Percentiles rank a stretch among this genome's conserved stretches.
Evolutionary conservation across 176 grass and related monocot genomes (phyloP).

Genomic region (Melocanna baccifera): DNA sequence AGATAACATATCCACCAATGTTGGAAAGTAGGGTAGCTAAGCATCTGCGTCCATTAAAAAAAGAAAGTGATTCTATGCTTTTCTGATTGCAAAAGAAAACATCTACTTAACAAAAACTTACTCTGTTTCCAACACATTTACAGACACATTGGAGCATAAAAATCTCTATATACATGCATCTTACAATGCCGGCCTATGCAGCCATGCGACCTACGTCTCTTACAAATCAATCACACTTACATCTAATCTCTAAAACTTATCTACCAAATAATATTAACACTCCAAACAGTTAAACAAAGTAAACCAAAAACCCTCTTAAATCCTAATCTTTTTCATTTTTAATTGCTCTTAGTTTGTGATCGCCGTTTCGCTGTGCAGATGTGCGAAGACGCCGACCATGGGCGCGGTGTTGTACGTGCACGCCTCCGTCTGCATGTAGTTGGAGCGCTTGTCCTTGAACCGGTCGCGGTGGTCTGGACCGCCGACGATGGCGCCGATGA

Average conservation of each 20-base stretch:
- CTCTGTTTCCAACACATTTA: not conserved
- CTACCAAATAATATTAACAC: not conserved
- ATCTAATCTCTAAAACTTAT: no score
- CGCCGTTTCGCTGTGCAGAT: slow-evolving; percentile 6
- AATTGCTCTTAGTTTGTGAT: not conserved
- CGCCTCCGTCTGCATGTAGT: slow-evolving; percentile 88
- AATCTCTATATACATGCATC: not conserved
- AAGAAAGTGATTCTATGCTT: no score
- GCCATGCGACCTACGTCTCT: not conserved
- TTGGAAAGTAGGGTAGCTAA: not conserved
- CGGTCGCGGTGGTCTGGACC: slow-evolving; percentile 35
- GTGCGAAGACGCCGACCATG: slow-evolving; percentile 83
- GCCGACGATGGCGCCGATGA: slow-evolving; percentile 44
- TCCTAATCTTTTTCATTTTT: not conserved
- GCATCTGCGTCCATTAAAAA: not conserved
- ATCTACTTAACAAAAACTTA: not conserved
- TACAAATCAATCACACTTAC: no score
- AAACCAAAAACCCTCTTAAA: not conserved
- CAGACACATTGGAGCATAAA: not conserved
- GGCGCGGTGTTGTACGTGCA: slow-evolving; percentile 90
- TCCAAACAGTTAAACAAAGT: not conserved
- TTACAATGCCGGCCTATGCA: slow-evolving; percentile 1
- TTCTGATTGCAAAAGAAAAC: no score
- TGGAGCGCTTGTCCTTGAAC: slow-evolving; percentile 26
- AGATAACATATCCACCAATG: no score